Conservation (phyloP, 2,329 filamentous ascomycete genomes). For the Tolypocladium cylindrosporum region DNA sequence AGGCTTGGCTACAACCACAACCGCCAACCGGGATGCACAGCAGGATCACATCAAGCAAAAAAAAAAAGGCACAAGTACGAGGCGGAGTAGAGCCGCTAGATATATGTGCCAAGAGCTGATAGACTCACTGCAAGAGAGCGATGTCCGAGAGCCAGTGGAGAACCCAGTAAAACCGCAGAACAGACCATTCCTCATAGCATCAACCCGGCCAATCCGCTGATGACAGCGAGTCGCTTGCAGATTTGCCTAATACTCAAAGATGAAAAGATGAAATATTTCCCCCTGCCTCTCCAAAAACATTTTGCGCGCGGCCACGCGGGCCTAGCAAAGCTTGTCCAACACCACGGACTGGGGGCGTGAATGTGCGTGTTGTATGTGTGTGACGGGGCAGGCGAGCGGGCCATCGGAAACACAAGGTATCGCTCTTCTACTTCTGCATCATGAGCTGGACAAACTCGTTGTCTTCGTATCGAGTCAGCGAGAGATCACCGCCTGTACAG, state of each 20-base stretch:
- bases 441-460: conserved; percentile 92
- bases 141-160: conserved; percentile 9
- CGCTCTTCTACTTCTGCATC: conserved; percentile 73
- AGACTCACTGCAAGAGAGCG: conserved; percentile 4
- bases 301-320: not conserved
- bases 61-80: not conserved
- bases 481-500: not conserved
- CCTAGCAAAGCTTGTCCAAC: not conserved
- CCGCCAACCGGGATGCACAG: not conserved
- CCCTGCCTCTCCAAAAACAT: conserved; percentile 1
- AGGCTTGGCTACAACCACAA: not conserved
- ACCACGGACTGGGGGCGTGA: not conserved
- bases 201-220: conserved; percentile 14
- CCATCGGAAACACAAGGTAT: not conserved
- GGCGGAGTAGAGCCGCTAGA: not conserved
- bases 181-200: conserved; percentile 15
- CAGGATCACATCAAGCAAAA: not conserved
- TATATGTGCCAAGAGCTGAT: not conserved
- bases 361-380: not conserved
- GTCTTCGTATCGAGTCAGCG: conserved; percentile 39
- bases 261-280: conserved; percentile 14
- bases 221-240: conserved; percentile 19
- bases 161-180: conserved; percentile 15
- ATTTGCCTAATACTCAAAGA: conserved; percentile 13
- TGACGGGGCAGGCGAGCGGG: not conserved